Base-by-base conservation (phyloP, 768 basidiomycete species). In the Daedaleopsis nitida region DNA sequence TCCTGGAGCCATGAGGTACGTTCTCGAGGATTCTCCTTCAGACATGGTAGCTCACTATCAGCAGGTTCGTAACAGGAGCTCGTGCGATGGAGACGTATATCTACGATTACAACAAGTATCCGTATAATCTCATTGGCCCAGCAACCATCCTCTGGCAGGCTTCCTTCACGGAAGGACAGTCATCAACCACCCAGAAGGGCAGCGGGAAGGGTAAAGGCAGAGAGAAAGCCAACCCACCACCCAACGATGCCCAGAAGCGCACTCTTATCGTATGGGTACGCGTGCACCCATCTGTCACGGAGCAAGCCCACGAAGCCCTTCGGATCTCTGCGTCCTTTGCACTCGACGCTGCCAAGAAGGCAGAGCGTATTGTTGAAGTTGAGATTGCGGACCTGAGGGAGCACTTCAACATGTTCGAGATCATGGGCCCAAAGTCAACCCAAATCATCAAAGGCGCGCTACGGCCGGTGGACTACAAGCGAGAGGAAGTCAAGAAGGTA, bases 371-470 rank as follows among this genome's bases (percentile, higher is more conserved):
- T 5, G 70, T 76, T 23, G 77, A 80, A 21, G 73, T 94, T 11
- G 86, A 92, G 65, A 79, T 96, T 16, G 78, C 81, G 8, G 91
- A 96, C 70, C 72, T 95, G 51, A 77, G 88, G 57, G 85, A 84
- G 1, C 83, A 86, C 52, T 66, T 94, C 45, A 91, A 91, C 62
- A 80, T 86, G 6, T 96, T 96, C 66, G 96, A 98, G 72, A 83
- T 98, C 37, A 89, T 91, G 79, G 96, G 96, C 3, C 92, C 92
- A 3, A 90, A 76, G 66, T 59, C 69, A 69, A 56, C 74, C 70
- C 61, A 72, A 55, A 57, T 71, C 12, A 72, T 90, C 53, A 85
- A 83, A 66, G 88, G 88, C 24, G 84, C 83, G 1, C 68, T 91
- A 48, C 81, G 76, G 21, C 84, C 84, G 8, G 76, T 79, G 13